phyloP scores from a whole-genome alignment of 208 protist genomes.

The Acanthamoeba healyi region DNA sequence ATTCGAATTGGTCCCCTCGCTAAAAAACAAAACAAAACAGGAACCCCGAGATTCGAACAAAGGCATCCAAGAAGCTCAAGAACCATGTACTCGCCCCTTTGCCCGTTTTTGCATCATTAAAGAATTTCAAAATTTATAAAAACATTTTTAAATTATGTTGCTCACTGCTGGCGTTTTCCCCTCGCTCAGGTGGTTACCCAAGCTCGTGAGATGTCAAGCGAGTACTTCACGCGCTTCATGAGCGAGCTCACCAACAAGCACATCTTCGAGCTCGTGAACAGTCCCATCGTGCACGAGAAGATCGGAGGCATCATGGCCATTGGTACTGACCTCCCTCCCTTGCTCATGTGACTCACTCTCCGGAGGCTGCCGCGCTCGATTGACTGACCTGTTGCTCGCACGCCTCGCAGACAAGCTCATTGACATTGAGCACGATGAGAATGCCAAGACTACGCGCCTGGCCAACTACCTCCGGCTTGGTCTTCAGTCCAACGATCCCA shows the following conservation, averaged over 20 bases:
- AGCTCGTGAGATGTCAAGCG: slow-evolving; percentile 83
- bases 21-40: too few relatives aligned
- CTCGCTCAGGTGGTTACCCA: slow-evolving; percentile 77
- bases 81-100: slow-evolving; percentile 7
- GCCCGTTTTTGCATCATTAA: not conserved
- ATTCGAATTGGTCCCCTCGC: too few relatives aligned
- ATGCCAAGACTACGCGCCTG: slow-evolving; percentile 83
- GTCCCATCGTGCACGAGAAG: slow-evolving; percentile 85
- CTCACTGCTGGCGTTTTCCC: too few relatives aligned
- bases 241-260: slow-evolving; percentile 85
- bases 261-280: slow-evolving; percentile 89
- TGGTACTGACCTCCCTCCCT: slow-evolving; percentile 55
- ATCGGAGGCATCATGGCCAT: slow-evolving; percentile 90
- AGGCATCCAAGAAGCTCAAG: slow-evolving; percentile 70
- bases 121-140: too few relatives aligned
- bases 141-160: not conserved
- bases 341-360: too few relatives aligned
- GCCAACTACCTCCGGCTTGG: slow-evolving; percentile 90
- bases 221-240: slow-evolving; percentile 85
- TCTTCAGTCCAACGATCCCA: slow-evolving; percentile 84
- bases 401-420: slow-evolving; percentile 77
- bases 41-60: not conserved
- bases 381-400: not conserved
- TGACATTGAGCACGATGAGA: slow-evolving; percentile 83
- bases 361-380: too few relatives aligned